A percentile compares a stretch with the other conserved stretches of the same genome.
phyloP scores from a whole-genome alignment of 2,329 filamentous ascomycete species.

The Dichotomopilus funicola region DNA sequence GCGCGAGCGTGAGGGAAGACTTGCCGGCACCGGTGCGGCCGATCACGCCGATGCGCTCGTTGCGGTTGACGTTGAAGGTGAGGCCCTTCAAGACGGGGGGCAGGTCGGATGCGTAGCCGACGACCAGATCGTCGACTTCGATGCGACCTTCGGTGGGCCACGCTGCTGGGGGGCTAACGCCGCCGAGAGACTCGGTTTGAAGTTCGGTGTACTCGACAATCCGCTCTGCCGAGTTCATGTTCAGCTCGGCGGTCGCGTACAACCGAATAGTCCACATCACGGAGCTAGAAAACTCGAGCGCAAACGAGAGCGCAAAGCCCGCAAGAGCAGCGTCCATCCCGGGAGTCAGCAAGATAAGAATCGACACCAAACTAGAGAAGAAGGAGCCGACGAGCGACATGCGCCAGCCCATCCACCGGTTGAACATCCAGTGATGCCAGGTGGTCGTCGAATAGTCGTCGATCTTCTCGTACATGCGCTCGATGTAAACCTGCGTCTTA shows the following conservation, averaged over 20 bases:
- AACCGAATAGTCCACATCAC: slow-evolving; percentile 61
- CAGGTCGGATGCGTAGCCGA: slow-evolving; percentile 64
- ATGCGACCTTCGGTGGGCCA: slow-evolving; percentile 72
- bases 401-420: slow-evolving; percentile 70
- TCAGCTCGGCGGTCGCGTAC: slow-evolving; percentile 65
- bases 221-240: slow-evolving; percentile 73
- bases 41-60: slow-evolving; percentile 68
- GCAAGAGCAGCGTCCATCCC: slow-evolving; percentile 63
- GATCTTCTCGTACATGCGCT: slow-evolving; percentile 62
- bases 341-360: slow-evolving; percentile 55
- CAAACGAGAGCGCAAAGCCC: slow-evolving; percentile 69
- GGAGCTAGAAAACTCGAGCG: slow-evolving; percentile 58
- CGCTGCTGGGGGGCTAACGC: slow-evolving; percentile 55
- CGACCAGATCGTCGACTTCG: slow-evolving; percentile 66
- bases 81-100: slow-evolving; percentile 65
- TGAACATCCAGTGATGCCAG: slow-evolving; percentile 65
- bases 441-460: slow-evolving; percentile 61
- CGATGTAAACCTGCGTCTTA: slow-evolving; percentile 59
- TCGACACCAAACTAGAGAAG: slow-evolving; percentile 60
- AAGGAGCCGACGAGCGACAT: slow-evolving; percentile 63
- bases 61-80: slow-evolving; percentile 58
- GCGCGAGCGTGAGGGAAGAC: slow-evolving; percentile 65
- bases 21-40: slow-evolving; percentile 75
- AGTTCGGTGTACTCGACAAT: slow-evolving; percentile 69
- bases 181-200: slow-evolving; percentile 58